Evolutionary conservation across 2,329 filamentous ascomycete genomes (phyloP), one percentile per base, ranked within the genome.

Genomic region (Pezicula rhizophila): DNA sequence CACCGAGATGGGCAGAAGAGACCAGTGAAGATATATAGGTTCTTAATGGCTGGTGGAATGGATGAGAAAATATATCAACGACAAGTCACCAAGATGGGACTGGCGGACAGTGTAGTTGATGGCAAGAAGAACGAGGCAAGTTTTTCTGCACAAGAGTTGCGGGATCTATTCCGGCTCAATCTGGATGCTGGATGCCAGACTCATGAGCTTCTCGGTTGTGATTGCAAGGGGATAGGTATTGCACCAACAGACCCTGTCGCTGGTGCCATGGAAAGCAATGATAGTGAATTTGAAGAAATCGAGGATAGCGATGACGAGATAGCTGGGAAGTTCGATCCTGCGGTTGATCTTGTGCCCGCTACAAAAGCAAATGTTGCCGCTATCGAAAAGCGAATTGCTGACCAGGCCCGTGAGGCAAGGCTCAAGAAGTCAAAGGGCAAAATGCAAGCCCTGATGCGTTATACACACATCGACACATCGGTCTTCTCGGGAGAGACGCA

Each of bases 61-160:
- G 85, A 88, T 54, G 84, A 89, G 66, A 87, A 86, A 66, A 88
- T 89, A 49, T 88, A 80, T 67, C 84, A 88, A 63, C 72, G 85
- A 8, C 85, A 89, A 61, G 71, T 87, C 34, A 85, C 80, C 46
- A 89, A 89, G 64, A 76, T 80, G 56, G 83, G 83, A 2, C 70
- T 89, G 2, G 83, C 84, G 2, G 82, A 87, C 59, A 84, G 80
- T 47, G 81, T 89, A 26, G 83, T 89, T 59, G 84, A 88, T 54
- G 76, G 80, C 52, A 85, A 84, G 60, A 72, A 74, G 31, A 73
- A 70, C 31, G 76, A 75, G 20, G 72, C 77, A 8, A 79, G 78
- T 31, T 89, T 89, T 61, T 82, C 82, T 0, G 69, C 71, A 4
- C 79, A 85, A 42, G 85, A 88, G 56, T 66, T 88, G 23, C 72